A percentile compares a stretch with the other conserved stretches of the same genome.
These are phyloP conservation scores for Grifola frondosa DNA, from an alignment of 1,284 basidiomycete species.

Conservation along the genomic window DNA sequence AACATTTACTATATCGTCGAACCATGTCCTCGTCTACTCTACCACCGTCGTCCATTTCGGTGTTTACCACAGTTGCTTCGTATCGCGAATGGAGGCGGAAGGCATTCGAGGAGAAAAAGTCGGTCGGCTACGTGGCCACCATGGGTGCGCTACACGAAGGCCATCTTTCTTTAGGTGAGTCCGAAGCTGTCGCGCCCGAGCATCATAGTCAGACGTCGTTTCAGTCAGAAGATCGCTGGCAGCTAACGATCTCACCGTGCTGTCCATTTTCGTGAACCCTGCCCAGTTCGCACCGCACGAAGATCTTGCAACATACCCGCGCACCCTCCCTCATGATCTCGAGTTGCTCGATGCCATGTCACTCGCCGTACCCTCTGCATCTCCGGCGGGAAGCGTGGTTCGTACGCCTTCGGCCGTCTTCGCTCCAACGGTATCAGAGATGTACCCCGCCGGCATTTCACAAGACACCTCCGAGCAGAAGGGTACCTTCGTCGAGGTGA, in stretches of 20 bases:
- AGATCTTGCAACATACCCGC: slow-evolving; percentile 89
- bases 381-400: slow-evolving; percentile 11
- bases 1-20: slow-evolving; percentile 3
- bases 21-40: slow-evolving; percentile 29
- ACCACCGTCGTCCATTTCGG: slow-evolving; percentile 62
- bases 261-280: slow-evolving; percentile 98
- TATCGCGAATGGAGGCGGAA: slow-evolving; percentile 77
- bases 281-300: slow-evolving; percentile 97
- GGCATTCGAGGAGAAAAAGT: slow-evolving; percentile 58
- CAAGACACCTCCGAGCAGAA: slow-evolving; percentile 77
- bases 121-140: slow-evolving; percentile 92
- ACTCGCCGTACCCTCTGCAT: slow-evolving; percentile 23
- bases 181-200: background rate
- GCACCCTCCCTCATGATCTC: slow-evolving; percentile 73
- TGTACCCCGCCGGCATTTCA: slow-evolving; percentile 88
- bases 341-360: slow-evolving; percentile 44
- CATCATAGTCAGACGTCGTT: background rate
- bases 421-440: slow-evolving; percentile 70
- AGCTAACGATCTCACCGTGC: slow-evolving; percentile 84
- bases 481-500: slow-evolving; percentile 91
- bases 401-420: slow-evolving; percentile 74
- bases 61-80: slow-evolving; percentile 71
- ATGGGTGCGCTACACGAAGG: slow-evolving; percentile 98
- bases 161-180: slow-evolving; percentile 83
- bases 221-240: slow-evolving; percentile 69